phyloP scores from a whole-genome alignment of 305 asterid genomes.

The Solanum hybrid region DNA sequence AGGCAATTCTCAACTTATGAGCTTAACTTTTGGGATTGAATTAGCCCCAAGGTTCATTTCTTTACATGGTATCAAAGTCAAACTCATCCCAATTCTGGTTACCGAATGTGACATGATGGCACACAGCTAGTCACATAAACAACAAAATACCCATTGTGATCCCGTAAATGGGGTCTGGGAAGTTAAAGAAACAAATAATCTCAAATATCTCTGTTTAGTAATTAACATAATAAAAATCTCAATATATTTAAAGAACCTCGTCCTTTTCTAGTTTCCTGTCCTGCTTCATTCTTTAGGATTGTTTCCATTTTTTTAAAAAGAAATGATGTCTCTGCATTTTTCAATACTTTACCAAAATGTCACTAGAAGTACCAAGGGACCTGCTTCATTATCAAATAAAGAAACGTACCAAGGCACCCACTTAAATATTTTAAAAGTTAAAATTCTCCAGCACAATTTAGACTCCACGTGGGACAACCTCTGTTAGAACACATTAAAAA shows the following conservation, averaged over 20 bases:
- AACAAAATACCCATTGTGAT: background rate
- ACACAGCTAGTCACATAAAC: background rate
- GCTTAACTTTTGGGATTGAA: background rate
- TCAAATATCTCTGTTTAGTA: background rate
- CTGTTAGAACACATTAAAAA: background rate
- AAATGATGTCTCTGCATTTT: background rate
- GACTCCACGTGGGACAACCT: background rate
- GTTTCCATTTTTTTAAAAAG: background rate
- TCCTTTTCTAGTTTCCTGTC: background rate
- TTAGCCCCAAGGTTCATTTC: background rate
- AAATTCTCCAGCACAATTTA: background rate
- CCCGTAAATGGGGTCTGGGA: background rate
- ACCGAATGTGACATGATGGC: background rate
- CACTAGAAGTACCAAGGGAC: background rate
- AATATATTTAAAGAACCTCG: background rate
- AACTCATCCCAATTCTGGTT: background rate
- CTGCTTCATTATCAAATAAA: background rate
- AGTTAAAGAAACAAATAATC: background rate
- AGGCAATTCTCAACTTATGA: background rate
- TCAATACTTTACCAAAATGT: background rate
- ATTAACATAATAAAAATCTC: background rate
- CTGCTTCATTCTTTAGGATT: background rate
- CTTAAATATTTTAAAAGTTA: background rate
- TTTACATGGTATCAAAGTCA: background rate
- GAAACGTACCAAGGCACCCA: background rate